Conservation (phyloP, 805 yeast genomes). For the Komagataella pseudopastoris region DNA sequence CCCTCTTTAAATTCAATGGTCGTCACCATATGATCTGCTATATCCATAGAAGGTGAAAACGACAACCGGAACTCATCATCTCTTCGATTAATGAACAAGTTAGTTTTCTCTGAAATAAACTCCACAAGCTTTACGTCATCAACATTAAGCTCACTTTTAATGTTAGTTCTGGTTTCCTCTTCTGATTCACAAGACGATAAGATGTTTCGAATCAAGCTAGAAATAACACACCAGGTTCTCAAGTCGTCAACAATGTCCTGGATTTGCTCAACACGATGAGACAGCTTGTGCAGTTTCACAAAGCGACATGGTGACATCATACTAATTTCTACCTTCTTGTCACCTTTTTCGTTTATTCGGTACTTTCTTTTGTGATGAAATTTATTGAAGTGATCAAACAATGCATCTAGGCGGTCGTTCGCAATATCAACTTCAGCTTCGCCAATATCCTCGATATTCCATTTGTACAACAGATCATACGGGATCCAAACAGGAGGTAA, state of each 20-base stretch:
- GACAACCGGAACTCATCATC: not conserved
- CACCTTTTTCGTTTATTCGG: not conserved
- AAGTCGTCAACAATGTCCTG: slow-evolving; percentile 1
- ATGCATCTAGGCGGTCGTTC: not conserved
- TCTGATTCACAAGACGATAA: not conserved
- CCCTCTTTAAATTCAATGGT: not conserved
- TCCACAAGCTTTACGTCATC: slow-evolving; percentile 2
- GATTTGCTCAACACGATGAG: not conserved
- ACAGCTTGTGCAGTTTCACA: slow-evolving; percentile 2
- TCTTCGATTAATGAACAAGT: not conserved
- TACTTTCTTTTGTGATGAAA: not conserved
- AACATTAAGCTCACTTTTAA: not conserved
- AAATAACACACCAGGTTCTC: slow-evolving; percentile 2
- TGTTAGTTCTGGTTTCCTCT: not conserved
- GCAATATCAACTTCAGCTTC: not conserved
- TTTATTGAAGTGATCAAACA: not conserved
- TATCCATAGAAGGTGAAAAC: not conserved
- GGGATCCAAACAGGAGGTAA: slow-evolving; percentile 21
- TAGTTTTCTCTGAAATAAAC: not conserved
- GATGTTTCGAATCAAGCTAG: not conserved
- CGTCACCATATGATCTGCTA: not conserved
- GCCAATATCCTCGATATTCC: slow-evolving; percentile 1
- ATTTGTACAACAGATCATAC: slow-evolving; percentile 12
- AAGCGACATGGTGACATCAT: slow-evolving; percentile 1
- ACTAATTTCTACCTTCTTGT: not conserved